Base-by-base conservation (phyloP, 139 green algal genomes). In the Picochlorum sp. region DNA sequence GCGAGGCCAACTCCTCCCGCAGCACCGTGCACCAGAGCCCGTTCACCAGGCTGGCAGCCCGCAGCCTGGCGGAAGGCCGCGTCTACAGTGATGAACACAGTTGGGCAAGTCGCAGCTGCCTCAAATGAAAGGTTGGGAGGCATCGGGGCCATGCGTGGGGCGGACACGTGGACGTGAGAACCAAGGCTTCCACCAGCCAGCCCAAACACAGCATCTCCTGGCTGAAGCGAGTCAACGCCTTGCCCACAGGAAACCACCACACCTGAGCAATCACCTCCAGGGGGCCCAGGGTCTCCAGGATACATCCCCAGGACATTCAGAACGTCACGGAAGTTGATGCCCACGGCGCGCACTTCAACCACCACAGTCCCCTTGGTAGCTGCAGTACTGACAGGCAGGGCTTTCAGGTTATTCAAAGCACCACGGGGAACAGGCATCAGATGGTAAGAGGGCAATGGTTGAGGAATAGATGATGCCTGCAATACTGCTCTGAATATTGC, bases 291-390 rank as follows among this genome's bases (percentile, higher is more conserved):
- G n/a, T n/a, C n/a, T n/a, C n/a, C n/a, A n/a, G n/a, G n/a, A n/a
- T n/a, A n/a, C n/a, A n/a, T n/a, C n/a, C n/a, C n/a, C n/a, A n/a
- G n/a, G n/a, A n/a, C n/a, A n/a, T n/a, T n/a, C n/a, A n/a, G n/a
- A n/a, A n/a, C n/a, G n/a, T 85, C 77, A 26, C 77, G 71, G 83
- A 94, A 95, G 72, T 95, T 95, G 50, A 95, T 65, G 3, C 88
- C 88, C 30, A 95, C 82, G 13, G 86, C 88, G 41, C 70, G 73
- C 9, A 95, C 85, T 9, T 67, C 58, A 34, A 94, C 28, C 21
- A 77, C 34, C 55, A 79, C 47, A 16, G 73, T 65, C 6, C 74
- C 65, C 4, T 65, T 57, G 0, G 45, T 66, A 6, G 6, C 18
- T 4, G 31, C 37, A 10, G 41, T 55, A 2, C 13, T 20, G 15